A percentile compares a stretch with the other conserved stretches of the same genome.
These are phyloP conservation scores for Arthrobotrys megalospora DNA, from an alignment of 2,329 filamentous ascomycete genomes.

Conservation along the genomic window DNA sequence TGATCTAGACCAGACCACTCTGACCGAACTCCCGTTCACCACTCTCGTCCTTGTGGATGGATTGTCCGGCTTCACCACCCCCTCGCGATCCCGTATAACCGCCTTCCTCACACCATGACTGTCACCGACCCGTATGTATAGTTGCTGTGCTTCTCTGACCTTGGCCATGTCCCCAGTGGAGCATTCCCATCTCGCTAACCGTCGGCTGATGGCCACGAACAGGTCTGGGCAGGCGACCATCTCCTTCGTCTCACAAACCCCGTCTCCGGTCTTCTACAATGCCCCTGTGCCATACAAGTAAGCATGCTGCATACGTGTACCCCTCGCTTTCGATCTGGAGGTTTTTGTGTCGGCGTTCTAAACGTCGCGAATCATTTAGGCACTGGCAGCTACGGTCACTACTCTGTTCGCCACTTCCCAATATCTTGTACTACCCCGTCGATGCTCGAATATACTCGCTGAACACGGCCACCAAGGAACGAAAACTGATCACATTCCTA, in stretches of 20 bases:
- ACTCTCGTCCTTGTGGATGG: conserved; percentile 42
- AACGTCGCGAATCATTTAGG: conserved; percentile 68
- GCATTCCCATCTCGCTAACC: conserved; percentile 53
- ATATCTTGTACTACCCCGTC: conserved; percentile 87
- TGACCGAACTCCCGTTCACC: conserved; percentile 15
- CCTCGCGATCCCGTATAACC: conserved; percentile 41
- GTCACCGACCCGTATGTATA: conserved; percentile 58
- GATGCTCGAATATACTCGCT: conserved; percentile 81
- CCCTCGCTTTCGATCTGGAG: too few relatives aligned
- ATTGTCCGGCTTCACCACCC: conserved; percentile 30
- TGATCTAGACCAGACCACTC: conserved; percentile 4
- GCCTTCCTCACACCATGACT: conserved; percentile 46
- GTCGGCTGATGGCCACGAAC: conserved; percentile 38
- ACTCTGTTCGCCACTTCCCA: conserved; percentile 82
- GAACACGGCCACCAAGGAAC: conserved; percentile 78
- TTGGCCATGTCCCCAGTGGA: conserved; percentile 28
- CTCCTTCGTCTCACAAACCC: conserved; percentile 58
- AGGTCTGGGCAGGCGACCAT: conserved; percentile 52
- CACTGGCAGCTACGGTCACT: conserved; percentile 93
- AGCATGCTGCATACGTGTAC: background rate
- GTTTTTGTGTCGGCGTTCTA: background rate
- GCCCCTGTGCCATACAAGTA: conserved; percentile 61
- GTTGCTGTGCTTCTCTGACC: conserved; percentile 6
- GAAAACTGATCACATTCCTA: conserved; percentile 80
- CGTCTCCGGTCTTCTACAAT: conserved; percentile 54